Evolutionary conservation across 257 asterid species (phyloP).

Genomic region (Solanum phureja): DNA sequence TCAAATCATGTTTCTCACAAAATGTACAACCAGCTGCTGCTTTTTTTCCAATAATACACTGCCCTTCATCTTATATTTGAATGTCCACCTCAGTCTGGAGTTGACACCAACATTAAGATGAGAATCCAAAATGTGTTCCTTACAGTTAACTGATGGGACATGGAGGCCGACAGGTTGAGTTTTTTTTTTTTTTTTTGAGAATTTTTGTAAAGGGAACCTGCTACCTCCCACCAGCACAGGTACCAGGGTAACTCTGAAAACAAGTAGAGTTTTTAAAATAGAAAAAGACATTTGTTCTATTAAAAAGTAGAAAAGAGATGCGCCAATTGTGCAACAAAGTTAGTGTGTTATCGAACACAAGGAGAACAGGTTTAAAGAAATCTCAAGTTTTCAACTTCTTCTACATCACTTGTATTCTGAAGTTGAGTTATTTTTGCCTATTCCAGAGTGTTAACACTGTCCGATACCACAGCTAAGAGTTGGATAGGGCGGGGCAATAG

Average conservation of each 20-base stretch:
- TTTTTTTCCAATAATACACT: background rate
- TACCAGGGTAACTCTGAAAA: background rate
- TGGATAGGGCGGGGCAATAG: background rate
- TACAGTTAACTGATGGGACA: background rate
- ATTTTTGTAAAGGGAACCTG: background rate
- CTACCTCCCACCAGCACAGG: background rate
- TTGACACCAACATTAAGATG: background rate
- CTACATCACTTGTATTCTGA: background rate
- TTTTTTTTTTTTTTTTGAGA: background rate
- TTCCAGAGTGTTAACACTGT: background rate
- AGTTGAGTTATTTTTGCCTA: background rate
- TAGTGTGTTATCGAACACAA: background rate
- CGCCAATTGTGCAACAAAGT: background rate
- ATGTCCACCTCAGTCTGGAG: background rate
- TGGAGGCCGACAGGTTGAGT: background rate
- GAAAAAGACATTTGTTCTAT: background rate
- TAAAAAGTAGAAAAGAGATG: background rate
- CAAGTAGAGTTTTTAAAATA: background rate
- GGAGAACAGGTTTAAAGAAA: background rate
- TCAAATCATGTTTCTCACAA: background rate
- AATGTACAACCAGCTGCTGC: background rate
- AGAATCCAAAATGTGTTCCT: background rate
- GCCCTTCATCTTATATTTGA: background rate
- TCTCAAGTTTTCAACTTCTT: background rate
- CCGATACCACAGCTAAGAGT: background rate